Evolutionary conservation across 306 rosid genomes (phyloP), one percentile per base, ranked within the genome.

Genomic region (Elaeagnus macrophylla): DNA sequence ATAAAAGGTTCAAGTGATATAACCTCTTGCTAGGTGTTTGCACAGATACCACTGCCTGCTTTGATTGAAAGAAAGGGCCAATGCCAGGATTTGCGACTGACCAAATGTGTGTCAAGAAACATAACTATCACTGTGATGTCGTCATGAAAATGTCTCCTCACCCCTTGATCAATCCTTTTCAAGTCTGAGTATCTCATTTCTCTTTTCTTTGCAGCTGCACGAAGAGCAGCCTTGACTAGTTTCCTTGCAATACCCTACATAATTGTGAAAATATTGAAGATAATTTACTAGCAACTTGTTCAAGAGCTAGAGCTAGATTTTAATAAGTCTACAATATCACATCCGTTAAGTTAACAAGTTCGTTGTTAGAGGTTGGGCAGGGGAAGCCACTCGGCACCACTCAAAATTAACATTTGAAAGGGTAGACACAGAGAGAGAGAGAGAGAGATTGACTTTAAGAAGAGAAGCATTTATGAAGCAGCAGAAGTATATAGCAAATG

Each of bases 61-160:
- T 79, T 82, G 69, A 87, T 47, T 0, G 99, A 84, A 39, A 93
- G 72, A 51, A 52, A 36, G 13, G 89, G 89, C 8, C 80, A 73
- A 37, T 53, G 76, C 42, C 78, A 73, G 57, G 57, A 57, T 71
- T 67, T 64, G 66, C 80, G 79, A 65, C 75, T 79, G 54, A 80
- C 66, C 56, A 71, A 43, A 51, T 73, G 70, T 12, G 90, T 71
- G 68, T 88, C 89, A 8, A 93, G 94, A 75, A 60, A 93, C 81
- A 93, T 53, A 39, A 93, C 96, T 39, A 85, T 73, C n/a, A 88
- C 99, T 2, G 99, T 84, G 37, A 93, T 93, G 63, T 93, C 99
- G 10, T 93, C 99, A 10, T 93, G 99, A 70, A 93, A 93, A 65
- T 93, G 99, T 69, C 99, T 84, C 67, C 99, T 74, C 75, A 93